These are phyloP conservation scores for Kuraishia capsulata DNA, from an alignment of 805 yeast species.

Conservation along the genomic window DNA sequence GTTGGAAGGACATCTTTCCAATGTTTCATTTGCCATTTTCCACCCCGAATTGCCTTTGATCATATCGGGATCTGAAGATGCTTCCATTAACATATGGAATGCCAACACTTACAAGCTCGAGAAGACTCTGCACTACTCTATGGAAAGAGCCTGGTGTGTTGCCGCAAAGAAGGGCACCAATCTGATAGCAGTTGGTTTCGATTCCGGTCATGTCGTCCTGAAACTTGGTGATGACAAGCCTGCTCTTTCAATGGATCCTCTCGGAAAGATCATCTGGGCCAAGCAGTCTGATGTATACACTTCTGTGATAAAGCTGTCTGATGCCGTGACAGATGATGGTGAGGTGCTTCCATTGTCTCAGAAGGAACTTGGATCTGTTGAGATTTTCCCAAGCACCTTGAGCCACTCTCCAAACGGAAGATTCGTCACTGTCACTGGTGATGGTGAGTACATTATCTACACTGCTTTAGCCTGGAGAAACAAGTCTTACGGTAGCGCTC, in stretches of 20 bases:
- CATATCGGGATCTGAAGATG: slow-evolving; percentile 95
- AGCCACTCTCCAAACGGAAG: slow-evolving; percentile 96
- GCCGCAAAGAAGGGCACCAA: slow-evolving; percentile 67
- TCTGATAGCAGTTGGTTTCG: slow-evolving; percentile 86
- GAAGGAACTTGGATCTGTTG: slow-evolving; percentile 91
- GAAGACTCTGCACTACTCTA: slow-evolving; percentile 80
- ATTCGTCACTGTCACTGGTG: slow-evolving; percentile 94
- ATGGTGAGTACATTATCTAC: slow-evolving; percentile 93
- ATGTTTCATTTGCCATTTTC: slow-evolving; percentile 94
- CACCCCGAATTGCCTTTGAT: slow-evolving; percentile 96
- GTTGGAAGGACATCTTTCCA: slow-evolving; percentile 85
- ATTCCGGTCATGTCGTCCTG: slow-evolving; percentile 84
- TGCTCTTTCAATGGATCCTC: slow-evolving; percentile 82
- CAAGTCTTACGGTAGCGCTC: slow-evolving; percentile 82
- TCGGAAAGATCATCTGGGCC: slow-evolving; percentile 87
- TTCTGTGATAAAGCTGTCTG: slow-evolving; percentile 61
- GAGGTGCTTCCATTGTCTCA: slow-evolving; percentile 68
- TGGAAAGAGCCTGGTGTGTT: slow-evolving; percentile 97
- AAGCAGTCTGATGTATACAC: slow-evolving; percentile 85
- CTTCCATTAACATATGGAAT: slow-evolving; percentile 91
- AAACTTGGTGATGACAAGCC: slow-evolving; percentile 94
- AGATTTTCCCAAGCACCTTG: slow-evolving; percentile 81
- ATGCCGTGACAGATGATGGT: slow-evolving; percentile 68
- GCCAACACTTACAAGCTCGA: slow-evolving; percentile 89
- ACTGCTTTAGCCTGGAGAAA: slow-evolving; percentile 98